Evolutionary conservation across 805 yeast species (phyloP).

Genomic region (Metschnikowia noctiluminum): DNA sequence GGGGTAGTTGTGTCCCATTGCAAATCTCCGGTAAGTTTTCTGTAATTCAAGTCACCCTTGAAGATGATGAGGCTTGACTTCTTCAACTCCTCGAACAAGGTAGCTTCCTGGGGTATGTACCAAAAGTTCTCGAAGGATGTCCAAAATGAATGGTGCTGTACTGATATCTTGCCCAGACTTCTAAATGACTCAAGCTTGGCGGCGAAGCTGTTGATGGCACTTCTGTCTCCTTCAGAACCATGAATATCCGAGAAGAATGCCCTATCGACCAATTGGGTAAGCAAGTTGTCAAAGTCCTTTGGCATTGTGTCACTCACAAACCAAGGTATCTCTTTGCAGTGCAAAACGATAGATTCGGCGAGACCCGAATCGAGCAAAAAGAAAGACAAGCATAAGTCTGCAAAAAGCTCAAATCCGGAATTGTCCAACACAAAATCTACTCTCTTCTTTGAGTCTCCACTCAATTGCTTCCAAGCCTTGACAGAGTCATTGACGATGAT

Average conservation of each 20-base stretch:
- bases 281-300: conserved; percentile 63
- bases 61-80: conserved; percentile 72
- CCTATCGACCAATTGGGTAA: conserved; percentile 53
- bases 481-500: conserved; percentile 74
- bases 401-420: conserved; percentile 91
- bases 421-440: conserved; percentile 87
- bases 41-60: conserved; percentile 94
- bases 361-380: conserved; percentile 62
- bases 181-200: conserved; percentile 22
- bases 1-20: conserved; percentile 82
- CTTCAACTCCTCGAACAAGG: conserved; percentile 56
- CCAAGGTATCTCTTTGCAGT: conserved; percentile 92
- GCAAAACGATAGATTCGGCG: conserved; percentile 63
- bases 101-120: conserved; percentile 64
- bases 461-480: conserved; percentile 56
- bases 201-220: conserved; percentile 23
- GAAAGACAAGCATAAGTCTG: conserved; percentile 58
- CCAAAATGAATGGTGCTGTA: conserved; percentile 74
- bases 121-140: conserved; percentile 75
- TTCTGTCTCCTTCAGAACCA: conserved; percentile 16
- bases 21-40: conserved; percentile 90
- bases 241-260: conserved; percentile 47
- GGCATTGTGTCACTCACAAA: conserved; percentile 95
- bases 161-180: conserved; percentile 20
- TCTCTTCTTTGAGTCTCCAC: conserved; percentile 37